Evolutionary conservation across 1,284 basidiomycete species (phyloP), one percentile per base, ranked within the genome.

Genomic region (Pseudozyma sp.): DNA sequence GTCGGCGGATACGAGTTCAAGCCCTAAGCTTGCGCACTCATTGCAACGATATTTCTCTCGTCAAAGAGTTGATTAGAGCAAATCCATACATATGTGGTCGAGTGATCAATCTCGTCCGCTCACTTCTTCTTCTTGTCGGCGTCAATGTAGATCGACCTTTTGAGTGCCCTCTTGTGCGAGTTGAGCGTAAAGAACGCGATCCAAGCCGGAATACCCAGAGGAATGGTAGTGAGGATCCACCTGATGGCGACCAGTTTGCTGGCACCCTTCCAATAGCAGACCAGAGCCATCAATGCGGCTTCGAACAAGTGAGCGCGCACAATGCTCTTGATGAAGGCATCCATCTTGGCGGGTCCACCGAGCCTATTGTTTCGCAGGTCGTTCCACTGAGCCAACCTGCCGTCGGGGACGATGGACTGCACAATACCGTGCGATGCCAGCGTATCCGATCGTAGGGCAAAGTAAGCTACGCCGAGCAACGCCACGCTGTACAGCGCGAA

Each of bases 1-100:
- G 65, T 68, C 30, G 91, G 91, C 24, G 93, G 93, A 1, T 92
- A 92, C 84, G 85, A 86, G 55, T 92, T 90, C 84, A 86, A 75
- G 61, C 68, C 51, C 30, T 70, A 33, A 46, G 8, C 14, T 14
- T 2, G 46, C 24, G 46, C 43, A 44, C n/a, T 16, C 11, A 9
- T 8, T 34, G 9, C 30, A 29, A 17, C 39, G 16, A 33, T 8
- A 17, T 5, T 37, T 14, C 9, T 8, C 7, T 49, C 34, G 19
- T 34, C 7, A 24, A 24, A 24, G 4, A 24, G 4, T 24, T n/a
- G 29, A 17, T 47, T 16, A 9, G 16, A 30, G n/a, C 19, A 37
- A 35, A 45, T 33, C 16, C 29, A n/a, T 37, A 37, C 35, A 37
- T 5, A 10, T 9, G 35, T 9, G 14, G 8, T 4, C 9, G 14